phyloP scores from a whole-genome alignment of 768 basidiomycete genomes.

The Trametes coccinea region DNA sequence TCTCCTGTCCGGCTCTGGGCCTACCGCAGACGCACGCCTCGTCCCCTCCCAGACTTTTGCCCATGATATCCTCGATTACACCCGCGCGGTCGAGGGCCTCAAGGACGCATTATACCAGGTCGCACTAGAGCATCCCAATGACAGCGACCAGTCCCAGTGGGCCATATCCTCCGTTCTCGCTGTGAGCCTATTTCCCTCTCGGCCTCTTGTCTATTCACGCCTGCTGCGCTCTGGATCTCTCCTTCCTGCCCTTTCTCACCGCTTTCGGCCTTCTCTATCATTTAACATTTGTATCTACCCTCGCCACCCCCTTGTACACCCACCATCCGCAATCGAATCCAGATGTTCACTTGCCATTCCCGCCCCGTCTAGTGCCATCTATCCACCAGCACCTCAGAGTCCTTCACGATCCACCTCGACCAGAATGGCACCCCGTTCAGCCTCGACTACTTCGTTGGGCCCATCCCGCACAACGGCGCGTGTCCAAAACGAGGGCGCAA shows the following conservation, averaged over 20 bases:
- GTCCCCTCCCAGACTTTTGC: conserved; percentile 40
- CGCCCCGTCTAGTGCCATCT: conserved; percentile 62
- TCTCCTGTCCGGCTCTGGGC: conserved; percentile 33
- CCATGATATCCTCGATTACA: conserved; percentile 50
- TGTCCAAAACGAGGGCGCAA: conserved; percentile 43
- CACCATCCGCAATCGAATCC: neutral
- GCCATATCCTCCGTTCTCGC: conserved; percentile 62
- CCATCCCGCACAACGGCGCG: conserved; percentile 66
- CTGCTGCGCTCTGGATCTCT: conserved; percentile 6
- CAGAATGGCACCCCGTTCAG: conserved; percentile 53
- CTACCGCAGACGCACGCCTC: conserved; percentile 27
- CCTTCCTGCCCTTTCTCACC: neutral
- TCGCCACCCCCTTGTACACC: neutral
- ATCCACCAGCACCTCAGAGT: conserved; percentile 50
- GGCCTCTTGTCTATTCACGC: neutral
- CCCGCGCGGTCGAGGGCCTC: conserved; percentile 37
- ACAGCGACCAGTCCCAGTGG: conserved; percentile 47
- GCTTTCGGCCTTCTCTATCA: neutral
- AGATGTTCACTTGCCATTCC: conserved; percentile 8
- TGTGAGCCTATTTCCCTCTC: conserved; percentile 38
- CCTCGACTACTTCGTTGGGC: conserved; percentile 70
- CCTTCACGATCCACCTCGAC: conserved; percentile 55
- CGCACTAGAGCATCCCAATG: conserved; percentile 55
- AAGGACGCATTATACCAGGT: conserved; percentile 65
- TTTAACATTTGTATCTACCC: neutral